Percentiles rank a stretch among this genome's conserved stretches.
Conservation (phyloP, 345 rosid genomes). For the Citrus sp. region DNA sequence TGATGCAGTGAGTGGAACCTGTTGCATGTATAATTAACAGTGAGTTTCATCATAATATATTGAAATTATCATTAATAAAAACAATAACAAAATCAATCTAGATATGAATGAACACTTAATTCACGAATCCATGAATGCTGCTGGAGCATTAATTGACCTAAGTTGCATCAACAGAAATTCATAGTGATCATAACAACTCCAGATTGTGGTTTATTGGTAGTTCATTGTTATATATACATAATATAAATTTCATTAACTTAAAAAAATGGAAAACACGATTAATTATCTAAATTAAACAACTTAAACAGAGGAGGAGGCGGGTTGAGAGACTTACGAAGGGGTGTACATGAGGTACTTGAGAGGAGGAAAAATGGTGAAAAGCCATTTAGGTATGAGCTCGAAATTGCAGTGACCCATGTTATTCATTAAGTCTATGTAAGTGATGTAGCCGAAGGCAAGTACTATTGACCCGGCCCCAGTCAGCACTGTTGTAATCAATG, state of each 20-base stretch:
- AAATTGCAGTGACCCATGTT: slow-evolving; percentile 90
- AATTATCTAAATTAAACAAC: too few relatives aligned
- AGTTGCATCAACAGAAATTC: too few relatives aligned
- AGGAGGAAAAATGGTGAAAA: slow-evolving; percentile 61
- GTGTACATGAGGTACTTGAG: slow-evolving; percentile 78
- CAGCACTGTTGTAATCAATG: slow-evolving; percentile 21
- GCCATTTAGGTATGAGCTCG: slow-evolving; percentile 54
- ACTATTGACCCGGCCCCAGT: slow-evolving; percentile 33
- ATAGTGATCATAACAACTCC: too few relatives aligned
- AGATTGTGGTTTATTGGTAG: too few relatives aligned
- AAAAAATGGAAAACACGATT: too few relatives aligned
- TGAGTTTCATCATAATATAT: neutral
- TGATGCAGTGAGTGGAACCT: slow-evolving; percentile 58
- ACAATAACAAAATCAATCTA: too few relatives aligned
- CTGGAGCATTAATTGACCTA: too few relatives aligned
- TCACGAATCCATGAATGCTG: too few relatives aligned
- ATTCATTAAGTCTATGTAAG: slow-evolving; percentile 69
- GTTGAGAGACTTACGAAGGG: slow-evolving; percentile 42
- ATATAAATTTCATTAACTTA: too few relatives aligned
- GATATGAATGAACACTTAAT: too few relatives aligned
- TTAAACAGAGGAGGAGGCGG: neutral
- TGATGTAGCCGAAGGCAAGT: slow-evolving; percentile 25
- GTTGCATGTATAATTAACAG: neutral
- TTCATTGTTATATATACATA: too few relatives aligned
- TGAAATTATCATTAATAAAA: too few relatives aligned